A percentile compares a stretch with the other conserved stretches of the same genome.
Conservation (phyloP, 164 flowering plant species). For the Piper longum region DNA sequence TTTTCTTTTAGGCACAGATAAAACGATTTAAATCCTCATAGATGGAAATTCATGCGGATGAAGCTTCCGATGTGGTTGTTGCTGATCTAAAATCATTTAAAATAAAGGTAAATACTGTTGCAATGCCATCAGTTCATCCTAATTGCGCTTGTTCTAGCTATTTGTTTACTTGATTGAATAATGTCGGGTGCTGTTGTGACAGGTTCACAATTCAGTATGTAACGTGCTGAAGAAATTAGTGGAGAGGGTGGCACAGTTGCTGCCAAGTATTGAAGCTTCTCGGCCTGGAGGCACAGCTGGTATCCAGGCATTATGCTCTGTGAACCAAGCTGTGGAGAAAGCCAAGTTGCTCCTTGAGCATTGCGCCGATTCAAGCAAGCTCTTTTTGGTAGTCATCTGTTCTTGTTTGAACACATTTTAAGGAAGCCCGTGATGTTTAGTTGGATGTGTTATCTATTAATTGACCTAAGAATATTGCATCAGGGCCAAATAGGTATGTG, state of each 20-base stretch:
- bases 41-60: too few relatives aligned
- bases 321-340: constrained; percentile 29
- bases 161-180: too few relatives aligned
- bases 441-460: background rate
- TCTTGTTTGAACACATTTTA: background rate
- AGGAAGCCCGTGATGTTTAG: background rate
- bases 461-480: background rate
- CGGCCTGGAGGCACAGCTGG: constrained; percentile 36
- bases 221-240: constrained; percentile 25
- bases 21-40: too few relatives aligned
- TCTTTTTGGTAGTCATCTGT: constrained; percentile 37
- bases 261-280: constrained; percentile 38
- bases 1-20: too few relatives aligned
- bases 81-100: too few relatives aligned
- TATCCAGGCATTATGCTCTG: constrained; percentile 34
- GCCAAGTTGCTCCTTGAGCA: constrained; percentile 39
- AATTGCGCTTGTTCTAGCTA: too few relatives aligned
- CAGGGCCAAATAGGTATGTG: background rate
- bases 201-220: constrained; percentile 36
- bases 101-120: too few relatives aligned
- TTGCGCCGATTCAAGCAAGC: constrained; percentile 51
- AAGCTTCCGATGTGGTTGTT: too few relatives aligned
- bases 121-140: too few relatives aligned
- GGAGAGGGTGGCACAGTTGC: constrained; percentile 21
- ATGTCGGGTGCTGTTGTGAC: background rate